Evolutionary conservation across 108 stramenopile species (phyloP), one percentile per base, ranked within the genome.

Genomic region (Nitzschia putrida): DNA sequence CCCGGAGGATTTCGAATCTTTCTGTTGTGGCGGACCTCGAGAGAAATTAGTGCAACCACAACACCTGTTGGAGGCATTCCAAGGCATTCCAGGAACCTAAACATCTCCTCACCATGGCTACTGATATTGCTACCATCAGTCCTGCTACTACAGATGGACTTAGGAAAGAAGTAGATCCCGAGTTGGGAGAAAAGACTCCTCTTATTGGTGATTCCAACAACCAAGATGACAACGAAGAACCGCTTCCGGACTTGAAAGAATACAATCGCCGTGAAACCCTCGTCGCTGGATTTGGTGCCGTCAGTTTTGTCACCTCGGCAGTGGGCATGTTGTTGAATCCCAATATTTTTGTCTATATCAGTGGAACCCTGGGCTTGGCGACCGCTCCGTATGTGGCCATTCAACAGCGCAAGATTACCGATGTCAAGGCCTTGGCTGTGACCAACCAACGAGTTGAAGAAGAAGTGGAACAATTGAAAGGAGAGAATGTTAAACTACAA

Each of bases 371-470:
- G 8, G 82, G 82, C 0, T 42, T 54, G 7, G 26, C 64, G 8
- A 58, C 71, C 3, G 69, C 69, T 7, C 82, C 82, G 10, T 76
- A 67, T 39, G 77, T 77, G 0, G 66, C 68, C 38, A 49, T 83
- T 61, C 82, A 83, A 59, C 78, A 83, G 59, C 64, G 57, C 53
- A 83, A 83, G 52, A 63, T 83, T 44, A 79, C 74, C 2, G 61
- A 83, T 54, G 66, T 58, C 3, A 29, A 68, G 25, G 82, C 78
- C 21, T 20, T 83, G 53, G 64, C 21, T 23, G 69, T 79, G 49
- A 83, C 82, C 20, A 79, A 76, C 39, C 57, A 76, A 68, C 64
- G 69, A 38, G 23, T 83, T 24, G 18, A 55, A 41, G 44, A 61
- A 52, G 78, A 79, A 57, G 78, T 83, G 10, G 60, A 63, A n/a